Conservation (phyloP, 2,329 filamentous ascomycete genomes). For the Colletotrichum sp. region DNA sequence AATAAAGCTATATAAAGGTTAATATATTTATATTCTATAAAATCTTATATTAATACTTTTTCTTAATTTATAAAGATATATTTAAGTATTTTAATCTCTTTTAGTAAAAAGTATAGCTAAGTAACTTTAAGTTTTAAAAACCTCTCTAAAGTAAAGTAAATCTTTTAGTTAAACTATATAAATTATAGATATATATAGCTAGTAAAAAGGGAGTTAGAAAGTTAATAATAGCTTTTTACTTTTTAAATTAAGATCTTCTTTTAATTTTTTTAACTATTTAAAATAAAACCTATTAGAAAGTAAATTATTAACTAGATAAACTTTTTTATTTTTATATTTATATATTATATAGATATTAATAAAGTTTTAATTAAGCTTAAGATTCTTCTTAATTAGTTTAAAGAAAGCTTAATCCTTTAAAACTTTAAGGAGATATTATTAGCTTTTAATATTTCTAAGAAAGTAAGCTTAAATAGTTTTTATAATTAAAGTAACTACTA, state of each 20-base stretch:
- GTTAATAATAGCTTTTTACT: neutral
- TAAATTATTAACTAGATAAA: neutral
- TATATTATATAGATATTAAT: neutral
- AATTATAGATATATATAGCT: neutral
- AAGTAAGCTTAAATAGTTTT: neutral
- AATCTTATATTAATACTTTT: neutral
- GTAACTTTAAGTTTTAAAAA: neutral
- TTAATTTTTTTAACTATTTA: neutral
- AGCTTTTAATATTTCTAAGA: neutral
- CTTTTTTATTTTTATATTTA: neutral
- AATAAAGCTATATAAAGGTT: neutral
- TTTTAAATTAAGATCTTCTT: neutral
- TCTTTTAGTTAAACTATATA: neutral
- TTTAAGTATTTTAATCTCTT: no score
- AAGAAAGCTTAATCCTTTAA: neutral
- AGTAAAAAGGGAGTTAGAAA: neutral
- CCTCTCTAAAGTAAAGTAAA: neutral
- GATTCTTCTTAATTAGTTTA: neutral
- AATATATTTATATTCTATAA: neutral
- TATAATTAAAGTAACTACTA: neutral
- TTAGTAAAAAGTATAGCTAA: no score
- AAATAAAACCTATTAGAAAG: neutral
- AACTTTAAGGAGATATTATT: neutral
- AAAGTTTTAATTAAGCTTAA: neutral
- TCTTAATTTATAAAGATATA: no score